Conservation (phyloP, 2,329 filamentous ascomycete genomes). For the Pseudogymnoascus sp. region DNA sequence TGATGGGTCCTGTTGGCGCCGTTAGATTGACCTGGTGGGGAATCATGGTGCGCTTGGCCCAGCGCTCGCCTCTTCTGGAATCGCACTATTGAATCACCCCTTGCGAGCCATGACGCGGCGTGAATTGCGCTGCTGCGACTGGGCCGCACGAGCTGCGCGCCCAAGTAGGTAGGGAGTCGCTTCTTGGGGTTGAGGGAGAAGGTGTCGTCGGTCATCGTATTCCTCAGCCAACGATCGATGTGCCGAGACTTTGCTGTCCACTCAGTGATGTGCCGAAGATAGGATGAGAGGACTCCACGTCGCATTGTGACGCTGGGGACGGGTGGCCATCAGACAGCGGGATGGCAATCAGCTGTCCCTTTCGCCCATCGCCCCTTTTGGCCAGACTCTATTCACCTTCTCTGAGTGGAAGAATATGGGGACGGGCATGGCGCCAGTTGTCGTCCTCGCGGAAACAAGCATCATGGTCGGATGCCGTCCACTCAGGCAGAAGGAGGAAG, state of each 20-base stretch:
- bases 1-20: constrained; percentile 1
- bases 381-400: constrained; percentile 1
- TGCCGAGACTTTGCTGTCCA: neutral
- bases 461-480: neutral
- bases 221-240: neutral
- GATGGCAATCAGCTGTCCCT: neutral
- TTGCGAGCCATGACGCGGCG: constrained; percentile 3
- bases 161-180: neutral
- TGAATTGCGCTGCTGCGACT: neutral
- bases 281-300: neutral
- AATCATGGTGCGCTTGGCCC: neutral
- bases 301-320: neutral
- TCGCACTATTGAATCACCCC: neutral
- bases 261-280: neutral
- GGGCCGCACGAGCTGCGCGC: neutral
- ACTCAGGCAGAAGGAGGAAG: neutral
- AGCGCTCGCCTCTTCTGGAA: constrained; percentile 2
- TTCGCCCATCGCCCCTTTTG: neutral
- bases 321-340: neutral
- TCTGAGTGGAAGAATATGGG: neutral
- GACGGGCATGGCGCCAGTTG: neutral
- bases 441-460: neutral
- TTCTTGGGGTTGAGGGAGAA: neutral
- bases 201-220: neutral
- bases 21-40: neutral